Evolutionary conservation across 495 filamentous ascomycete genomes (phyloP), one percentile per base, ranked within the genome.

Genomic region (Xylaria telfairii): DNA sequence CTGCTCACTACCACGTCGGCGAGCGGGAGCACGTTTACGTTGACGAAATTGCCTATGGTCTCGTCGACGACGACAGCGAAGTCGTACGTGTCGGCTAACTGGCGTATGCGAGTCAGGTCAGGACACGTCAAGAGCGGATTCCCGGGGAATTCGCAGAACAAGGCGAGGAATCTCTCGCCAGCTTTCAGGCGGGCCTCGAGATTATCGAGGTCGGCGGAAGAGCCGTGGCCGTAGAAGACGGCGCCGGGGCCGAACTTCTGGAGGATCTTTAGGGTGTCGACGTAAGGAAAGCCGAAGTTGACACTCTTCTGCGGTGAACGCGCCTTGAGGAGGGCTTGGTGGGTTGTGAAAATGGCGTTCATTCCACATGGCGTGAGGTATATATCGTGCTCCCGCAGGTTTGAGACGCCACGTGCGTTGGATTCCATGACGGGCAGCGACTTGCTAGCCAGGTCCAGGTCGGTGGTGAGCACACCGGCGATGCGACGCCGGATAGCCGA

Each of bases 11-110:
- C 93, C 17, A 98, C 86, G 80, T 99, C 96, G 59, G 93, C 93
- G 76, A 91, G 91, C 1, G 90, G 93, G 3, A 99, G 87, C 3
- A 98, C 92, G 77, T 98, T 92, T 69, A 99, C 91, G 74, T 99
- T 99, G 67, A 97, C 87, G 73, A 98, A 97, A 66, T 95, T 99
- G 73, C 96, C 95, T 62, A 99, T 91, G 3, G 96, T 98, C 79
- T 99, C 96, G 81, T 99, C 96, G 26, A 97, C 88, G 41, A 98
- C 92, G 10, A 98, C 90, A 9, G 88, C 92, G 80, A 99, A 98
- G 76, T 92, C 90, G 82, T 93, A 96, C 63, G 85, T 86, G 75
- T 97, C 91, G 9, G 95, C 95, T 24, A 99, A 83, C 10, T 79
- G 74, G 30, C 92, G 89, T 69, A 99, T 97, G 17, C 95, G 90